A percentile compares a stretch with the other conserved stretches of the same genome.
phyloP scores from a whole-genome alignment of 2,329 filamentous ascomycete species.

The Xylaria sp. region DNA sequence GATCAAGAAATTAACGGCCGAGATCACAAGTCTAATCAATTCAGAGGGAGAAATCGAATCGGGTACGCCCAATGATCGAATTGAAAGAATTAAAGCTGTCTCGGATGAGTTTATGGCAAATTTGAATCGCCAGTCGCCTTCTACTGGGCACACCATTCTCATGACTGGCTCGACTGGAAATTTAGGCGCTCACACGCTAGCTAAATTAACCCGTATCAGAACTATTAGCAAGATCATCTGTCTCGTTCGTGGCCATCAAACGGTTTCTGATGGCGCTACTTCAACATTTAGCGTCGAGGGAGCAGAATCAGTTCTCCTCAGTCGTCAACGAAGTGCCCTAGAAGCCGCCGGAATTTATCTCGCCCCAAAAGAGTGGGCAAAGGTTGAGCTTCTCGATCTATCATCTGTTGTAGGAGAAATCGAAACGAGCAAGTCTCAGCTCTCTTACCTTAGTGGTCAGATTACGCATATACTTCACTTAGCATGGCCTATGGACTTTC shows the following conservation, averaged over 20 bases:
- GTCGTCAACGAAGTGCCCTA: conserved; percentile 21
- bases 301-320: conserved; percentile 10
- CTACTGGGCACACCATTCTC: conserved; percentile 30
- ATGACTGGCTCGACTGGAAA: conserved; percentile 42
- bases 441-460: background rate
- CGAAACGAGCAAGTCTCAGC: background rate
- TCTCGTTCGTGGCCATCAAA: conserved; percentile 18
- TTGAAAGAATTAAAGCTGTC: background rate
- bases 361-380: conserved; percentile 20
- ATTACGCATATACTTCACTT: conserved; percentile 41
- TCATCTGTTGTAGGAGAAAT: background rate
- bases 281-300: background rate
- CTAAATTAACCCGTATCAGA: conserved; percentile 20
- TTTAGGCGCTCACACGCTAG: conserved; percentile 39
- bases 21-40: background rate
- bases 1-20: conserved; percentile 16
- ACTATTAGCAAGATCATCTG: conserved; percentile 38
- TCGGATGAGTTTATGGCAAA: conserved; percentile 8
- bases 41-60: background rate
- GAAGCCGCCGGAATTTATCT: conserved; percentile 29
- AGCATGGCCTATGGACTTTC: conserved; percentile 37
- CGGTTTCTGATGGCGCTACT: background rate
- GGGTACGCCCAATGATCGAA: background rate
- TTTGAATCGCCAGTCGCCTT: too few species aligned
- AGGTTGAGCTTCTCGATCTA: conserved; percentile 18